These are phyloP conservation scores for Cicer cuneatum DNA, from an alignment of 306 rosid genomes.

Conservation along the genomic window DNA sequence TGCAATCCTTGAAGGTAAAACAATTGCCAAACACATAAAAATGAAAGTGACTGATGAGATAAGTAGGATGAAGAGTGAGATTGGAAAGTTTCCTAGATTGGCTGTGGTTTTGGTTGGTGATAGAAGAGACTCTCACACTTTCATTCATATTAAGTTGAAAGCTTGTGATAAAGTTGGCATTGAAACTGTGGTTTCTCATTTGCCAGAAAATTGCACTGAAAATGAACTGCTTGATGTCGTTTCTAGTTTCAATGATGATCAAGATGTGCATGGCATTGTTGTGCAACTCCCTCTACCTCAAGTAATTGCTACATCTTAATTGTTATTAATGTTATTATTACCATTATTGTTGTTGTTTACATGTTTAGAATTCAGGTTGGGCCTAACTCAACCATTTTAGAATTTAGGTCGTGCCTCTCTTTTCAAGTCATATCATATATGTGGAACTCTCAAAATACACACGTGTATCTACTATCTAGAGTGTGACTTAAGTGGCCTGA, in stretches of 20 bases:
- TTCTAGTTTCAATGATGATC: constrained; percentile 53
- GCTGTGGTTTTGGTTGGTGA: constrained; percentile 62
- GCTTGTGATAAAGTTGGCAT: constrained; percentile 67
- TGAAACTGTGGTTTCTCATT: constrained; percentile 44
- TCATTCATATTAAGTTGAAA: constrained; percentile 54
- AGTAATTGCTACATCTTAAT: constrained; percentile 42
- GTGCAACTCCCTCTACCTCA: constrained; percentile 72
- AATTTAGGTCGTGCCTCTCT: background rate
- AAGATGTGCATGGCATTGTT: constrained; percentile 57
- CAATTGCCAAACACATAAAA: constrained; percentile 49
- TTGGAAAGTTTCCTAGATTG: constrained; percentile 56
- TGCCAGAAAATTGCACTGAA: constrained; percentile 57
- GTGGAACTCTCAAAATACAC: no score
- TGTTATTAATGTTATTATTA: background rate
- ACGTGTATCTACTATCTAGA: background rate
- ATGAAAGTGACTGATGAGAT: constrained; percentile 52
- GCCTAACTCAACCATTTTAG: background rate
- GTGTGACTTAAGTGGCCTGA: background rate
- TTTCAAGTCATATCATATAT: no score
- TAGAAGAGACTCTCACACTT: constrained; percentile 60
- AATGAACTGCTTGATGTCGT: constrained; percentile 54
- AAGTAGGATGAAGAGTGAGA: constrained; percentile 48
- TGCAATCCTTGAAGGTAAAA: constrained; percentile 54
- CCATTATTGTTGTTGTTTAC: background rate
- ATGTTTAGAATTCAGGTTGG: background rate